phyloP scores from a whole-genome alignment of 1,284 basidiomycete species.

The Butyriboletus appendiculatus region DNA sequence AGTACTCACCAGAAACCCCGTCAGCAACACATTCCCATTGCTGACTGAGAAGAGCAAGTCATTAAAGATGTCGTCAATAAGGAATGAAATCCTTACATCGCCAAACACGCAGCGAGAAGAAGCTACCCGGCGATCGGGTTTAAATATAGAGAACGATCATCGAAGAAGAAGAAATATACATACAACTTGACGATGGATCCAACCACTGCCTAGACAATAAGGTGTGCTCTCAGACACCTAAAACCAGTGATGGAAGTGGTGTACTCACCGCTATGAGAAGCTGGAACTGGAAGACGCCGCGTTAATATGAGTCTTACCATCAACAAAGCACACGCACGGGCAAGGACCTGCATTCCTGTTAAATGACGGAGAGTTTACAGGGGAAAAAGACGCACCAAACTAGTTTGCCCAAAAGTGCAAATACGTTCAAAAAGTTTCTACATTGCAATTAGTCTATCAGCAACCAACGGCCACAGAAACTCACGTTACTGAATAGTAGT shows the following conservation, averaged over 20 bases:
- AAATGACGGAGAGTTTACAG: background rate
- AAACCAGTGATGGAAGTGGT: background rate
- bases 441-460: conserved; percentile 8
- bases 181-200: conserved; percentile 64
- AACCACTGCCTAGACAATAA: conserved; percentile 47
- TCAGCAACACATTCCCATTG: conserved; percentile 53
- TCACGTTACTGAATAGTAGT: conserved; percentile 55
- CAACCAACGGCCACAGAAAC: conserved; percentile 15
- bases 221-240: conserved; percentile 6
- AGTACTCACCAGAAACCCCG: conserved; percentile 53
- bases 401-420: conserved; percentile 42
- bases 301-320: background rate
- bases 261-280: conserved; percentile 54
- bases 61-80: background rate
- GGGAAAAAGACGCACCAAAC: conserved; percentile 47
- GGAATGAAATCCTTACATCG: conserved; percentile 49
- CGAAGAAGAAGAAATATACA: conserved; percentile 31
- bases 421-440: conserved; percentile 50
- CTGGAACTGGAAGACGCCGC: conserved; percentile 46
- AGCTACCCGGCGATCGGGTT: conserved; percentile 38
- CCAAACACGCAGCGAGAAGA: conserved; percentile 68
- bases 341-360: conserved; percentile 25
- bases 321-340: conserved; percentile 16
- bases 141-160: background rate
- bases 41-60: conserved; percentile 49